A percentile compares a stretch with the other conserved stretches of the same genome.
phyloP scores from a whole-genome alignment of 73 alveolate species.

The Paramecium primaurelia region DNA sequence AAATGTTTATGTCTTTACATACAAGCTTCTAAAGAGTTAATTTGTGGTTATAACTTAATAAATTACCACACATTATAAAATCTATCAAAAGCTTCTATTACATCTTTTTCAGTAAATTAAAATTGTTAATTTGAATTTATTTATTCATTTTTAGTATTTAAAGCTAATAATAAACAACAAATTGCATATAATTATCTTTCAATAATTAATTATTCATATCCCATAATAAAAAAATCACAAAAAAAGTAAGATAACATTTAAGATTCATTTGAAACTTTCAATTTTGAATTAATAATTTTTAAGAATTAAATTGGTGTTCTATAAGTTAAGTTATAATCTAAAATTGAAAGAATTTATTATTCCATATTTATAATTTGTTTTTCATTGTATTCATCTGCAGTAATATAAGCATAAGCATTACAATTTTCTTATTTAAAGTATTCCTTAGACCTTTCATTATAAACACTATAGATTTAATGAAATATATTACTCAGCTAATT shows the following conservation, averaged over 20 bases:
- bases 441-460: constrained; percentile 88
- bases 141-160: neutral
- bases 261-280: neutral
- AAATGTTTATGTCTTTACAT: neutral
- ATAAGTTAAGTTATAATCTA: constrained; percentile 66
- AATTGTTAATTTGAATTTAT: neutral
- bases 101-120: neutral
- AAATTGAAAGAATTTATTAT: constrained; percentile 63
- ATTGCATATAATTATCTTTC: neutral
- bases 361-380: constrained; percentile 74
- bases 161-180: neutral
- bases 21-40: neutral
- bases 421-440: constrained; percentile 89
- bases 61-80: neutral
- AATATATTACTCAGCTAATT: constrained; percentile 81
- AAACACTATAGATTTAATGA: constrained; percentile 55
- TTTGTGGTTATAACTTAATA: neutral
- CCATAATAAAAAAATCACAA: constrained; percentile 3
- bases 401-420: constrained; percentile 86
- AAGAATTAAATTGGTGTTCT: neutral
- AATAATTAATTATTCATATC: neutral
- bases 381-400: constrained; percentile 84
- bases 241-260: neutral
- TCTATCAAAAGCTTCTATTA: neutral
- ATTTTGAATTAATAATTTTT: neutral